Evolutionary conservation across 1,284 basidiomycete species (phyloP).

Genomic region (Singerocomus inundabilis): DNA sequence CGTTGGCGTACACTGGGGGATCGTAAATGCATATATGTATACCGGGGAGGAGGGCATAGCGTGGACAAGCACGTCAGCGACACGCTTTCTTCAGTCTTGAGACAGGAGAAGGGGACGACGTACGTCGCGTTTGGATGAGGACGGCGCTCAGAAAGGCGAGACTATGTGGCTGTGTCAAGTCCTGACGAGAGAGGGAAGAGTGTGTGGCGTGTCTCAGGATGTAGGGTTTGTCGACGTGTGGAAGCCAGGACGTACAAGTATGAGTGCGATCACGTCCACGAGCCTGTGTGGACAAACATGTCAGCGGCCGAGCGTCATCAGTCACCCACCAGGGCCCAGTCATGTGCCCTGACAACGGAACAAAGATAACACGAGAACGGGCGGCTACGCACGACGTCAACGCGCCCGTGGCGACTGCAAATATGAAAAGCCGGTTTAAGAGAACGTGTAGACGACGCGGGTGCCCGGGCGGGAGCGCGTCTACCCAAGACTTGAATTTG

Average conservation of each 20-base stretch:
- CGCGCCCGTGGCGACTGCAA: slow-evolving; percentile 28
- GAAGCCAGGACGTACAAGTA: slow-evolving; percentile 21
- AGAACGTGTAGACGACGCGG: slow-evolving; percentile 22
- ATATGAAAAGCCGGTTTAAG: slow-evolving; percentile 26
- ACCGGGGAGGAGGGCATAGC: no score
- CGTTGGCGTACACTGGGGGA: slow-evolving; percentile 29
- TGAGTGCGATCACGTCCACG: slow-evolving; percentile 28
- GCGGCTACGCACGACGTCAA: slow-evolving; percentile 23
- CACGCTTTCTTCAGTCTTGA: no score
- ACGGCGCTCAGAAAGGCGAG: slow-evolving; percentile 24
- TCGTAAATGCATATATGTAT: no score
- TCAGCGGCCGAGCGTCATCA: not conserved
- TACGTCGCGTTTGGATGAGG: slow-evolving; percentile 31
- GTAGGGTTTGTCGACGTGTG: not conserved
- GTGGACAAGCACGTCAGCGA: no score
- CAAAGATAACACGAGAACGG: no score
- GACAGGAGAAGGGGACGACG: slow-evolving; percentile 11
- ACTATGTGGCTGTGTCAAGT: slow-evolving; percentile 15
- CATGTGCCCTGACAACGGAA: no score
- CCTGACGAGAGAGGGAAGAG: slow-evolving; percentile 7
- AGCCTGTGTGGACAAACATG: slow-evolving; percentile 13
- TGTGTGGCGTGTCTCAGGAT: not conserved
- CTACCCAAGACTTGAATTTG: slow-evolving; percentile 11
- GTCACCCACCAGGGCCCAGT: no score
- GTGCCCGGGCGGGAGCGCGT: not conserved